Conservation (phyloP, 1,284 basidiomycete species). For the Ustilago esculenta region DNA sequence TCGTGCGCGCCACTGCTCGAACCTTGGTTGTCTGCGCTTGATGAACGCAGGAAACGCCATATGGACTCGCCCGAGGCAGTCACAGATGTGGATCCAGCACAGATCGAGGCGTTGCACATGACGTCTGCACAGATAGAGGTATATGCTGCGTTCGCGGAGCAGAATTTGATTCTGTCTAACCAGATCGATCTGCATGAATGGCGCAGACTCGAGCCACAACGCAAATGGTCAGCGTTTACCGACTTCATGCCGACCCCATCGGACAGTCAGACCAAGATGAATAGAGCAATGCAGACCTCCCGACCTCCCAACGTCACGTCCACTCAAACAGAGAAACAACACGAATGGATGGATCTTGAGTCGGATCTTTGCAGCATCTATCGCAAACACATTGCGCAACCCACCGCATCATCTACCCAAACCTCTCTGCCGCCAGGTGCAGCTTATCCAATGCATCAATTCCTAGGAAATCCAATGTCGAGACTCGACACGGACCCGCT, state of each 20-base stretch:
- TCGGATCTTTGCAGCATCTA: slow-evolving; percentile 21
- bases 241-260: slow-evolving; percentile 21
- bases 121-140: slow-evolving; percentile 73
- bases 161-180: slow-evolving; percentile 68
- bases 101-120: slow-evolving; percentile 72
- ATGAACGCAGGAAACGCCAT: slow-evolving; percentile 14
- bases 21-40: slow-evolving; percentile 29
- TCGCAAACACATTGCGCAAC: slow-evolving; percentile 14
- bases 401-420: not conserved
- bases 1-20: slow-evolving; percentile 36
- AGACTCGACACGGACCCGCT: slow-evolving; percentile 14
- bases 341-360: slow-evolving; percentile 11
- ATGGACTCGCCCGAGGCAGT: slow-evolving; percentile 58
- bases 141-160: slow-evolving; percentile 76
- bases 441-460: slow-evolving; percentile 23
- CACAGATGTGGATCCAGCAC: slow-evolving; percentile 72
- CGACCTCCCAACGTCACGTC: not conserved
- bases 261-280: not conserved
- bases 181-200: slow-evolving; percentile 41
- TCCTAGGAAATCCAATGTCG: slow-evolving; percentile 3
- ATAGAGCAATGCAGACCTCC: not conserved
- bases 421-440: slow-evolving; percentile 1
- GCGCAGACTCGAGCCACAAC: slow-evolving; percentile 25
- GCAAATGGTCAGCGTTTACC: slow-evolving; percentile 26
- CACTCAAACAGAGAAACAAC: not conserved